Base-by-base conservation (phyloP, 164 flowering plant genomes). In the Piper longum region DNA sequence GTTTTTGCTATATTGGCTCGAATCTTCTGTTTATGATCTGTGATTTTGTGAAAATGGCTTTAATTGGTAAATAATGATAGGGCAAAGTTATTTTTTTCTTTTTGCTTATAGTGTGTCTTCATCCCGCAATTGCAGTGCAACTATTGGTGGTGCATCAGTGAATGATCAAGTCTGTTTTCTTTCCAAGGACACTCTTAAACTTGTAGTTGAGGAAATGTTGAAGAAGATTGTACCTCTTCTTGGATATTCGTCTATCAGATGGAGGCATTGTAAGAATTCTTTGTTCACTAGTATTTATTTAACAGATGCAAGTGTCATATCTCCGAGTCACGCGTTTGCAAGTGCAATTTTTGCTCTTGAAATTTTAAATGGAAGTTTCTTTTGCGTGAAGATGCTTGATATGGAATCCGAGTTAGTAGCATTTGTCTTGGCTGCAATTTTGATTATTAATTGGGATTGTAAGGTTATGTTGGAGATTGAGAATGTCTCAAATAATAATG, bases 381-480 rank as follows among this genome's bases (percentile, higher is more conserved):
- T 76, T 75, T 72, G 79, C 77, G 69, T 90, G 63, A 69, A 68
- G 62, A 54, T 63, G 40, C 69, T 85, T 36, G 72, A 57, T 44
- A 75, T 70, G 62, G 85, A 84, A 59, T 67, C 62, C 75, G 74
- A 57, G 26, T 66, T 85, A 55, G 71, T 86, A 71, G 69, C 87
- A 61, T 61, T 74, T 66, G 80, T 88, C 61, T 76, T 72, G 64
- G 86, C 93, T 67, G 79, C 81, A 56, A 56, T 83, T 16, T 79
- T 84, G 73, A 62, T 85, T 2, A 76, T 87, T 70, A 80, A 78
- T 57, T 88, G 95, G 95, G 99, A 93, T 69, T 69, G 52, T 67
- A 67, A 76, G 62, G 70, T 85, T 79, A 51, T 63, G 62, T 19
- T 64, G 66, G 64, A 64, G 57, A 9, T 62, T 6, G 56, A 60